These are phyloP conservation scores for Yamadazyma blattariae DNA, from an alignment of 1,139 yeast species.

Conservation along the genomic window DNA sequence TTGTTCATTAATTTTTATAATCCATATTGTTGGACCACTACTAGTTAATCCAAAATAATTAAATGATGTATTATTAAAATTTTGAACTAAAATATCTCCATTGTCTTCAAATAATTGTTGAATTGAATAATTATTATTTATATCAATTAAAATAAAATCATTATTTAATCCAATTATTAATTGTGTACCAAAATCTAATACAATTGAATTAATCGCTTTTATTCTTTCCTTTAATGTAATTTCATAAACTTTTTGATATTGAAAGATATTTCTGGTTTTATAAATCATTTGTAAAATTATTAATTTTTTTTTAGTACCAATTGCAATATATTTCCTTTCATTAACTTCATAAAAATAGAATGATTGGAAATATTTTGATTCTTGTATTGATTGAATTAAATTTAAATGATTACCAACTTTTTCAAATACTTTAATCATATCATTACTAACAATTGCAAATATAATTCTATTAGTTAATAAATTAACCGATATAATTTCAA, in stretches of 20 bases:
- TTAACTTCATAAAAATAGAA: slow-evolving; percentile 18
- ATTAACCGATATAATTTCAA: slow-evolving; percentile 12
- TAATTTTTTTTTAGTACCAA: slow-evolving; percentile 33
- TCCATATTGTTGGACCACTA: slow-evolving; percentile 22
- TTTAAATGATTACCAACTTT: slow-evolving; percentile 35
- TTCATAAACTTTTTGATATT: slow-evolving; percentile 25
- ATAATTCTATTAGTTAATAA: slow-evolving; percentile 20
- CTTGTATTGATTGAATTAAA: slow-evolving; percentile 29
- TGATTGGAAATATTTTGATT: slow-evolving; percentile 18
- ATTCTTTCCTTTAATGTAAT: slow-evolving; percentile 29
- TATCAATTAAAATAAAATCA: slow-evolving; percentile 28
- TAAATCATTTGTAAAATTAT: slow-evolving; percentile 25
- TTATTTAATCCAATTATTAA: slow-evolving; percentile 25
- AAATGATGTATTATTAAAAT: slow-evolving; percentile 23
- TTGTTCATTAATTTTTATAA: slow-evolving; percentile 16
- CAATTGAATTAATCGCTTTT: slow-evolving; percentile 17
- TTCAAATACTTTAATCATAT: slow-evolving; percentile 29
- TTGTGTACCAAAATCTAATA: slow-evolving; percentile 12
- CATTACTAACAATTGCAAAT: slow-evolving; percentile 25
- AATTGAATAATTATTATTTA: slow-evolving; percentile 17
- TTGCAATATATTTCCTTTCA: slow-evolving; percentile 21
- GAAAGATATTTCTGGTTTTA: slow-evolving; percentile 31
- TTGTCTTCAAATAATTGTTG: slow-evolving; percentile 14
- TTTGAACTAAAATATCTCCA: slow-evolving; percentile 12
- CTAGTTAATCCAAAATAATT: slow-evolving; percentile 27